Conservation (phyloP, 306 rosid species). For the Cucurbita maxima region DNA sequence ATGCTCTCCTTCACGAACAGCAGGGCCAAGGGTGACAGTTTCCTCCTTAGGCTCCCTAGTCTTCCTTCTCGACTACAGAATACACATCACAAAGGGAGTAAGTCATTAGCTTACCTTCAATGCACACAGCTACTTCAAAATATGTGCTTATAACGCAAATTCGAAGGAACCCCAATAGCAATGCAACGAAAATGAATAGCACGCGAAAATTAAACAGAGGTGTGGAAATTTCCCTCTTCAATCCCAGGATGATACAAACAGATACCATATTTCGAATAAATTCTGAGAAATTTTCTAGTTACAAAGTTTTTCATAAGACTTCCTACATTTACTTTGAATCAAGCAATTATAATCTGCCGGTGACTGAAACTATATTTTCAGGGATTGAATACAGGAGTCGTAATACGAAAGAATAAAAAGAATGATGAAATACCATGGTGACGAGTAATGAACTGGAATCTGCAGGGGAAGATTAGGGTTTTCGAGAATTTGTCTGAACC, state of each 20-base stretch:
- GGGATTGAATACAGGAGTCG: background rate
- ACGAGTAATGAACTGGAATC: background rate
- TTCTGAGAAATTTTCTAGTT: background rate
- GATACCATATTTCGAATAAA: background rate
- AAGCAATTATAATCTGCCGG: background rate
- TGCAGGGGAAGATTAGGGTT: background rate
- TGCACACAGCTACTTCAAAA: background rate
- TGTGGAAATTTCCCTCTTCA: background rate
- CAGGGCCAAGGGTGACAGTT: constrained; percentile 32
- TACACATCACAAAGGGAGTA: background rate
- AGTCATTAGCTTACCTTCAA: background rate
- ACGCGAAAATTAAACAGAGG: background rate
- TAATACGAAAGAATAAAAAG: background rate
- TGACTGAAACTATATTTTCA: background rate
- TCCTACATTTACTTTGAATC: background rate
- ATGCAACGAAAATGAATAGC: background rate
- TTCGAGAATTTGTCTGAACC: background rate
- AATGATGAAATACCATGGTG: background rate
- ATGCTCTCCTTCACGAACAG: constrained; percentile 32
- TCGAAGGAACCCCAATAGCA: background rate
- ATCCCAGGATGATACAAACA: background rate
- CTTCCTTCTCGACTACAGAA: constrained; percentile 24
- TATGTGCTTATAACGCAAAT: background rate
- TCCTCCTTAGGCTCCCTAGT: constrained; percentile 41
- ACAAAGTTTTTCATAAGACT: background rate